Conservation (phyloP, 352 stramenopile species). For the Pythium diclinum region DNA sequence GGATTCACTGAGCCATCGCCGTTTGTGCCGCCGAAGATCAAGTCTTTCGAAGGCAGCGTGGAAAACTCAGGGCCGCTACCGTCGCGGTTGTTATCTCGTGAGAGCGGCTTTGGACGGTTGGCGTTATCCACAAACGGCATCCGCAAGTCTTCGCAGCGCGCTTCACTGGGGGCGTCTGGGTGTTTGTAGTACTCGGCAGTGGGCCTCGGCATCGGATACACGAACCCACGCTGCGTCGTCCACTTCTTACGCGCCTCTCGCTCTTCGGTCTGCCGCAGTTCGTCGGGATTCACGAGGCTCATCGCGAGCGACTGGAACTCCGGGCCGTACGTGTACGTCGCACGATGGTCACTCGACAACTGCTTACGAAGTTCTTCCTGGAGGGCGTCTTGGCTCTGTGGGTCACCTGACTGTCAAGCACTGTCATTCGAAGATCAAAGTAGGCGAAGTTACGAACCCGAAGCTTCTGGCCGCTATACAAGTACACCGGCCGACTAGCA, state of each 20-base stretch:
- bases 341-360: slow-evolving; percentile 50
- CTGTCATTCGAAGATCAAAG: neutral
- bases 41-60: slow-evolving; percentile 82
- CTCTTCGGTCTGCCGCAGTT: slow-evolving; percentile 50
- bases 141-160: slow-evolving; percentile 78
- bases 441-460: slow-evolving; percentile 33
- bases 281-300: slow-evolving; percentile 73
- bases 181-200: slow-evolving; percentile 74
- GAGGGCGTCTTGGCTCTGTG: slow-evolving; percentile 75
- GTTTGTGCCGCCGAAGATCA: slow-evolving; percentile 86
- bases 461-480: slow-evolving; percentile 88
- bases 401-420: too few relatives aligned
- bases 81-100: slow-evolving; percentile 30
- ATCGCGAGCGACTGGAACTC: slow-evolving; percentile 87
- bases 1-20: slow-evolving; percentile 54
- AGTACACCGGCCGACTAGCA: slow-evolving; percentile 44
- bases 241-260: slow-evolving; percentile 50
- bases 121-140: slow-evolving; percentile 85
- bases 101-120: slow-evolving; percentile 63
- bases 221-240: slow-evolving; percentile 85
- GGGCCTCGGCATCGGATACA: slow-evolving; percentile 75
- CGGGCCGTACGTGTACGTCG: slow-evolving; percentile 83
- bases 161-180: slow-evolving; percentile 61
- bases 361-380: slow-evolving; percentile 74
- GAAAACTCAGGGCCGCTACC: slow-evolving; percentile 53